Conservation (phyloP, 345 rosid genomes). For the Rhodamnia rubescens region DNA sequence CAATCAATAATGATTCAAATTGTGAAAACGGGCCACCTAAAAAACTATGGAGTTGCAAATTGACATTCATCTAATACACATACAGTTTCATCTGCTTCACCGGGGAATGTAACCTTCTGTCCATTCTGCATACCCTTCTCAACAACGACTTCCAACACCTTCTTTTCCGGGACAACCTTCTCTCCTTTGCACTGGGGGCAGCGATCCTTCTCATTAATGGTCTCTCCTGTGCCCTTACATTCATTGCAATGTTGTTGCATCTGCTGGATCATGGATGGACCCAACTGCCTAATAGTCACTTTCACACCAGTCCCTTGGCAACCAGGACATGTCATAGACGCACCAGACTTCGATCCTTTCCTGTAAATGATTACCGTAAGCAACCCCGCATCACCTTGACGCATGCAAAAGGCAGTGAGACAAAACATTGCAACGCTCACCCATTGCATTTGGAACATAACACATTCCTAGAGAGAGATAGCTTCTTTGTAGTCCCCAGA, state of each 20-base stretch:
- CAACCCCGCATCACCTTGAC: neutral
- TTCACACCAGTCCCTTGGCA: conserved; percentile 91
- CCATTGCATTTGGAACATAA: conserved; percentile 78
- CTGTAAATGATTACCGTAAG: conserved; percentile 15
- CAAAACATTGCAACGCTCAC: conserved; percentile 19
- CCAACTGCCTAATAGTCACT: conserved; percentile 75
- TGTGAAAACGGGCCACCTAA: neutral
- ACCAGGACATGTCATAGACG: conserved; percentile 56
- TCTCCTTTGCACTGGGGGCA: conserved; percentile 82
- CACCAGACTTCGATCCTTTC: conserved; percentile 90
- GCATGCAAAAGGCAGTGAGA: neutral
- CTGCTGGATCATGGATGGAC: conserved; percentile 95
- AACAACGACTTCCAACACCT: conserved; percentile 70
- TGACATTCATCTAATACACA: conserved; percentile 6
- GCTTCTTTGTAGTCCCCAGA: conserved; percentile 72
- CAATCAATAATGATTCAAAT: neutral
- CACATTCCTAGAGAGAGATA: conserved; percentile 68
- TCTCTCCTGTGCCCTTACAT: conserved; percentile 87
- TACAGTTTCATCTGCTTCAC: conserved; percentile 93
- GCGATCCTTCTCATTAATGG: conserved; percentile 59
- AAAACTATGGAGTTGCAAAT: neutral
- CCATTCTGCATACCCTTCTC: conserved; percentile 94
- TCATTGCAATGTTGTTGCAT: conserved; percentile 88
- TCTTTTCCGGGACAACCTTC: conserved; percentile 74
- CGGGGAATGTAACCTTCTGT: conserved; percentile 82